Conservation (phyloP, 805 yeast species). For the Candida nonsorbophila region DNA sequence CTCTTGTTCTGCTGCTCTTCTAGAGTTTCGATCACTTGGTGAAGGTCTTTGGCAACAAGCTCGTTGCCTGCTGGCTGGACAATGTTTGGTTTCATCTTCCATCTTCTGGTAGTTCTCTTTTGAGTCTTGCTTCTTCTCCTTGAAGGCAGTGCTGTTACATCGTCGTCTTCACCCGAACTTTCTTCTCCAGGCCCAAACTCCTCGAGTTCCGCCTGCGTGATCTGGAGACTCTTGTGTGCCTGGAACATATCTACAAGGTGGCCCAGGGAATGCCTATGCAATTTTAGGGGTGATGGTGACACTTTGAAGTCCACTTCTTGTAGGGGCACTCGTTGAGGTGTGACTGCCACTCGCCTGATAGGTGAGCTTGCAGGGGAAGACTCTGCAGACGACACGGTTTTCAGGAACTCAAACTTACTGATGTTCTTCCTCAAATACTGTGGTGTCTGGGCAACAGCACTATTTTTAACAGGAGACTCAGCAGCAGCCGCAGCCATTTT, state of each 20-base stretch:
- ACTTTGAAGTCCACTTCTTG: conserved; percentile 20
- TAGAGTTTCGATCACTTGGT: conserved; percentile 31
- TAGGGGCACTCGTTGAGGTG: conserved; percentile 2
- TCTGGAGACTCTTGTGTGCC: conserved; percentile 35
- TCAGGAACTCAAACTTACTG: conserved; percentile 4
- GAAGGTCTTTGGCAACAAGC: conserved; percentile 35
- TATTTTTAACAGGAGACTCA: conserved; percentile 6
- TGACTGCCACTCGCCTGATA: background rate
- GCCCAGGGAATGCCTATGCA: conserved; percentile 22
- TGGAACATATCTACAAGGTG: conserved; percentile 41
- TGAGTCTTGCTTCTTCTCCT: conserved; percentile 38
- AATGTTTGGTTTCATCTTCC: conserved; percentile 40
- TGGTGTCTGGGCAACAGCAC: conserved; percentile 12
- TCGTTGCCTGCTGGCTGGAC: conserved; percentile 18
- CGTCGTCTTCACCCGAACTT: conserved; percentile 5
- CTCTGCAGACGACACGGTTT: conserved; percentile 1
- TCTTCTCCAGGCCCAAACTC: conserved; percentile 6
- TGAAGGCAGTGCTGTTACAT: conserved; percentile 4
- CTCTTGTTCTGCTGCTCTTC: conserved; percentile 19
- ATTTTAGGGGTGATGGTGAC: conserved; percentile 44
- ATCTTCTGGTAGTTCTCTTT: conserved; percentile 48
- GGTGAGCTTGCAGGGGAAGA: background rate
- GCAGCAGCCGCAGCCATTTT: conserved; percentile 5
- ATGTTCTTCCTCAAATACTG: conserved; percentile 15
- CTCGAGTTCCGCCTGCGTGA: conserved; percentile 8